Percentiles rank a stretch among this genome's conserved stretches.
Evolutionary conservation across 768 basidiomycete genomes (phyloP).

Genomic region (Dioszegia hungarica): DNA sequence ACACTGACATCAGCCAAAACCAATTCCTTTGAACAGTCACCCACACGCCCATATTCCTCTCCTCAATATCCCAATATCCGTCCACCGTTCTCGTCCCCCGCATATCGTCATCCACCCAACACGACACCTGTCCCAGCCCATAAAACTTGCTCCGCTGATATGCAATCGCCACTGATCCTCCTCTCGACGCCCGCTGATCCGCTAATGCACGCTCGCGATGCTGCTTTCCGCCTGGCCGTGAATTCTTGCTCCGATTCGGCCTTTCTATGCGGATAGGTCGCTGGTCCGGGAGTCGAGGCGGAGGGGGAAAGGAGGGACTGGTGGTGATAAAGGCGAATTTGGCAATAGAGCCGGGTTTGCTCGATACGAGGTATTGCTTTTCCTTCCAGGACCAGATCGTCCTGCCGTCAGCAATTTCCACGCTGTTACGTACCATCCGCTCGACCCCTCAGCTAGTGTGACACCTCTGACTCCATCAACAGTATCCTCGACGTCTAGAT

Average conservation of each 20-base stretch:
- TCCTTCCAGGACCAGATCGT: slow-evolving; percentile 35
- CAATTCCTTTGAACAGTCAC: slow-evolving; percentile 14
- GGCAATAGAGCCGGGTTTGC: slow-evolving; percentile 34
- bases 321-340: slow-evolving; percentile 32
- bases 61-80: slow-evolving; percentile 37
- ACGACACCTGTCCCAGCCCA: slow-evolving; percentile 34
- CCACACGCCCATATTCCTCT: slow-evolving; percentile 45
- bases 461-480: slow-evolving; percentile 8
- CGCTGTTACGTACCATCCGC: slow-evolving; percentile 22
- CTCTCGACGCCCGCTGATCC: neutral
- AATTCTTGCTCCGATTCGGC: neutral
- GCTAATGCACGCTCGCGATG: neutral
- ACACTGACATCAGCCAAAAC: slow-evolving; percentile 16
- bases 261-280: neutral
- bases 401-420: slow-evolving; percentile 12
- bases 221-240: neutral
- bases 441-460: slow-evolving; percentile 9
- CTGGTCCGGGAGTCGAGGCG: neutral
- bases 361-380: slow-evolving; percentile 43
- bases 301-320: neutral
- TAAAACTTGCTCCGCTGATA: slow-evolving; percentile 27
- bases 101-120: slow-evolving; percentile 38
- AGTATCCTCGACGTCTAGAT: slow-evolving; percentile 2
- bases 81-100: slow-evolving; percentile 20
- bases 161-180: slow-evolving; percentile 27